phyloP scores from a whole-genome alignment of 352 stramenopile genomes.

The Globisporangium canariense region DNA sequence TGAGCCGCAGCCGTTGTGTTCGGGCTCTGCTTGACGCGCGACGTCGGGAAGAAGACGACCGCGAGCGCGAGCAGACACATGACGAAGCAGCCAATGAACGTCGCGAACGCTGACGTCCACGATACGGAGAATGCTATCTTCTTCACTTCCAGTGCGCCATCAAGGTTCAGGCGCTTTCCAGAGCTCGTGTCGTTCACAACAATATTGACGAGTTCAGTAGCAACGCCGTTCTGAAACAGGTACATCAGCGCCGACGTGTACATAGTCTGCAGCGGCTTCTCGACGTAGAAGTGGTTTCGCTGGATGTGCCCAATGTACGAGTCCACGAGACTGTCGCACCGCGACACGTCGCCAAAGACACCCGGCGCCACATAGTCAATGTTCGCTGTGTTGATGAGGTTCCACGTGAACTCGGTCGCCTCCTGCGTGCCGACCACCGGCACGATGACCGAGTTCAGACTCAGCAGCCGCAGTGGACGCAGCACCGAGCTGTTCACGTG shows the following conservation, averaged over 20 bases:
- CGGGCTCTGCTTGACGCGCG: constrained; percentile 49
- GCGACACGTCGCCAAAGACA: constrained; percentile 11
- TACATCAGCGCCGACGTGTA: constrained; percentile 43
- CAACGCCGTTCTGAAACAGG: constrained; percentile 44
- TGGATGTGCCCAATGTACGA: constrained; percentile 21
- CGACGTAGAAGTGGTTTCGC: constrained; percentile 25
- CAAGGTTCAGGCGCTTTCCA: constrained; percentile 16
- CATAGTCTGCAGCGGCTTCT: constrained; percentile 25
- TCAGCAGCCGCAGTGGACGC: constrained; percentile 11
- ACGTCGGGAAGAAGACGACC: constrained; percentile 49
- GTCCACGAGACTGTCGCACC: constrained; percentile 31
- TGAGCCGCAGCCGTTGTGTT: constrained; percentile 61
- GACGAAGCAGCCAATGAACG: constrained; percentile 42
- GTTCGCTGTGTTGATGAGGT: constrained; percentile 4
- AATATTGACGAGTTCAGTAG: constrained; percentile 22
- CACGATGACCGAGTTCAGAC: constrained; percentile 12
- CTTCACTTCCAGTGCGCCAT: constrained; percentile 17
- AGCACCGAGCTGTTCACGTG: constrained; percentile 17
- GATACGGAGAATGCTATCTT: constrained; percentile 49
- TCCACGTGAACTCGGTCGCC: constrained; percentile 15
- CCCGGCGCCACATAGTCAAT: constrained; percentile 1
- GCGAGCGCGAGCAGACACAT: constrained; percentile 55
- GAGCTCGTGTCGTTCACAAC: constrained; percentile 17
- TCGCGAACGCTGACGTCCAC: constrained; percentile 37
- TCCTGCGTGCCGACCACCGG: constrained; percentile 1